A percentile compares a stretch with the other conserved stretches of the same genome.
Conservation (phyloP, 2,329 filamentous ascomycete genomes). For the Pseudonectria buxi region DNA sequence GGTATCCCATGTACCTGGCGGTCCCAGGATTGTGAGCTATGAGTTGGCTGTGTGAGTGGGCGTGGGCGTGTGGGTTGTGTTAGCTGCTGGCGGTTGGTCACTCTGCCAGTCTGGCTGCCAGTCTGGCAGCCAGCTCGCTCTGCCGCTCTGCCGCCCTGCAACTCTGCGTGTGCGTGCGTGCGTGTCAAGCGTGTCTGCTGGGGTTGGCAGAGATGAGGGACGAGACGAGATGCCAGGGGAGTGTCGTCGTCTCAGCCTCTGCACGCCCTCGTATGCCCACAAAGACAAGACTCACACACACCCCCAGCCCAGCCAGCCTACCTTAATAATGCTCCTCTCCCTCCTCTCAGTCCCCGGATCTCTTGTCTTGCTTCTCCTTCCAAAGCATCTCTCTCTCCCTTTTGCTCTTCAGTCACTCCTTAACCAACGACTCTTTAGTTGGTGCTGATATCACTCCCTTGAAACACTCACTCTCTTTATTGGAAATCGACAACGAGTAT, state of each 20-base stretch:
- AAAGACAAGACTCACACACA: slow-evolving; percentile 4
- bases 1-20: not conserved
- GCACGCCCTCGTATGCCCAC: not conserved
- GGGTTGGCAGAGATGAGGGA: too few species aligned
- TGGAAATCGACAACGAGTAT: not conserved
- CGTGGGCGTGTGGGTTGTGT: not conserved
- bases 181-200: too few species aligned
- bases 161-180: too few species aligned
- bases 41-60: not conserved
- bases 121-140: too few species aligned
- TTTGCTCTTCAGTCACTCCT: slow-evolving; percentile 22
- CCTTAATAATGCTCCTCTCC: slow-evolving; percentile 23
- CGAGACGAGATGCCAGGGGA: too few species aligned
- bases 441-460: slow-evolving; percentile 21
- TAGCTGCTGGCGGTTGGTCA: not conserved
- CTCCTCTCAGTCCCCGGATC: slow-evolving; percentile 12
- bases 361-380: slow-evolving; percentile 8
- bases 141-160: too few species aligned
- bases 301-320: slow-evolving; percentile 10
- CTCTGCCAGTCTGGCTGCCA: too few species aligned
- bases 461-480: slow-evolving; percentile 1
- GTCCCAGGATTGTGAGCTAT: not conserved
- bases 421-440: slow-evolving; percentile 11
- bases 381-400: slow-evolving; percentile 11
- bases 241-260: too few species aligned